phyloP scores from a whole-genome alignment of 108 stramenopile species.

The Skeletonema grethae region DNA sequence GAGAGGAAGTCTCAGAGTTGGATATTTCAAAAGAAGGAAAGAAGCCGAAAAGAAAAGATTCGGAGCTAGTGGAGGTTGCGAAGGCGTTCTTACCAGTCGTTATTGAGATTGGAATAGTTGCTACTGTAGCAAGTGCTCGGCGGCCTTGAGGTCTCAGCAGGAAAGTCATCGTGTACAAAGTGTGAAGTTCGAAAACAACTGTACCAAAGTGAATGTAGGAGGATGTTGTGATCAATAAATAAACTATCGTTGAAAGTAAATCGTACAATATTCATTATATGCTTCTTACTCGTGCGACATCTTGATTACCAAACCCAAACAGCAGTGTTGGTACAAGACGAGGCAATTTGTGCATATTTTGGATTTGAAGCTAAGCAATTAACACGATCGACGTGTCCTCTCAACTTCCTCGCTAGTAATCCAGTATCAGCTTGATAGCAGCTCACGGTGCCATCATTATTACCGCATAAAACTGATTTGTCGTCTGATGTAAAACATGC shows the following conservation, averaged over 20 bases:
- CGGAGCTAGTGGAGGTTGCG: background rate
- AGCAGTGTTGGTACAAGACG: conserved; percentile 65
- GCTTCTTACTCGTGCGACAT: too few relatives aligned
- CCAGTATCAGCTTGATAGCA: conserved; percentile 71
- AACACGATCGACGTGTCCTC: conserved; percentile 62
- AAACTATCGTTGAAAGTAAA: background rate
- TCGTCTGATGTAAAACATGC: conserved; percentile 80
- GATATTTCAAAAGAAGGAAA: too few relatives aligned
- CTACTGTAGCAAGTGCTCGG: background rate
- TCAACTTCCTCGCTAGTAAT: conserved; percentile 50
- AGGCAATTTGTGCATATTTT: conserved; percentile 71
- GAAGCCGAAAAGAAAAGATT: background rate
- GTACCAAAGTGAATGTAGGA: too few relatives aligned
- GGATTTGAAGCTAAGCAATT: conserved; percentile 71
- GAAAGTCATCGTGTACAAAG: too few relatives aligned
- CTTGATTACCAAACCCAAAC: conserved; percentile 68
- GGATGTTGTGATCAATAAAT: background rate
- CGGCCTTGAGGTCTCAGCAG: too few relatives aligned
- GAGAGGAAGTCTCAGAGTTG: too few relatives aligned
- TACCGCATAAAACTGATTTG: conserved; percentile 62
- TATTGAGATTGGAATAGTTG: background rate
- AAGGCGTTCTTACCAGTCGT: background rate
- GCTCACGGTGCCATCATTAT: conserved; percentile 66
- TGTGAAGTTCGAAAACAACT: too few relatives aligned
- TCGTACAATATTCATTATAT: too few relatives aligned